These are phyloP conservation scores for Hordeum pubiflorum DNA, from an alignment of 202 grass and related monocot species.

Conservation along the genomic window DNA sequence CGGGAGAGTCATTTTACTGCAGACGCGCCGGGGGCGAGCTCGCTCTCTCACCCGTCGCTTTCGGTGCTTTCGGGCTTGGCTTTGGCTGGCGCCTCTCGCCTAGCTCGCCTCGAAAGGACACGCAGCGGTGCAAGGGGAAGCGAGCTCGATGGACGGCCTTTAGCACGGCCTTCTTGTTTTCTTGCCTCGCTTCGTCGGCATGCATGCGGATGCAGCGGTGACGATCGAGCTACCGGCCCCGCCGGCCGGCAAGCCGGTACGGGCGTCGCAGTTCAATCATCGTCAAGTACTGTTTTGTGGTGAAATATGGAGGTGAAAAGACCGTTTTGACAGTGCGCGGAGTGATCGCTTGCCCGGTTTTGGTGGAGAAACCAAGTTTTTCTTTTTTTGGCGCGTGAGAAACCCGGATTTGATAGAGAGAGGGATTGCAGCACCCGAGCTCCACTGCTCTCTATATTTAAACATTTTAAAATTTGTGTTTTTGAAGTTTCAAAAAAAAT, in stretches of 20 bases:
- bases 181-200: background rate
- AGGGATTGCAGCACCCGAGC: too few species aligned
- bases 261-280: background rate
- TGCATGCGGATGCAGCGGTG: background rate
- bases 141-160: background rate
- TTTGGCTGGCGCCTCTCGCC: background rate
- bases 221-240: background rate
- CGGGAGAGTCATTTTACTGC: background rate
- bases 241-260: background rate
- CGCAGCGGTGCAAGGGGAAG: background rate
- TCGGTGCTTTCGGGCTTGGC: background rate
- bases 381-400: too few species aligned
- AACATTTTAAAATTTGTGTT: too few species aligned
- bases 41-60: constrained; percentile 4
- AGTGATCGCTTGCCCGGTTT: background rate
- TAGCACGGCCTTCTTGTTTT: background rate
- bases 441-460: too few species aligned
- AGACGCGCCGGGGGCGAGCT: background rate
- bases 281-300: background rate
- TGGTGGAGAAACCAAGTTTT: too few species aligned
- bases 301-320: background rate
- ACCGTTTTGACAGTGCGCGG: background rate
- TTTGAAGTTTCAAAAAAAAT: too few species aligned
- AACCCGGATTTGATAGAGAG: too few species aligned
- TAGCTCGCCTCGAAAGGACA: background rate